A percentile compares a stretch with the other conserved stretches of the same genome.
phyloP scores from a whole-genome alignment of 108 stramenopile genomes.

The Schizochytrium sp. region DNA sequence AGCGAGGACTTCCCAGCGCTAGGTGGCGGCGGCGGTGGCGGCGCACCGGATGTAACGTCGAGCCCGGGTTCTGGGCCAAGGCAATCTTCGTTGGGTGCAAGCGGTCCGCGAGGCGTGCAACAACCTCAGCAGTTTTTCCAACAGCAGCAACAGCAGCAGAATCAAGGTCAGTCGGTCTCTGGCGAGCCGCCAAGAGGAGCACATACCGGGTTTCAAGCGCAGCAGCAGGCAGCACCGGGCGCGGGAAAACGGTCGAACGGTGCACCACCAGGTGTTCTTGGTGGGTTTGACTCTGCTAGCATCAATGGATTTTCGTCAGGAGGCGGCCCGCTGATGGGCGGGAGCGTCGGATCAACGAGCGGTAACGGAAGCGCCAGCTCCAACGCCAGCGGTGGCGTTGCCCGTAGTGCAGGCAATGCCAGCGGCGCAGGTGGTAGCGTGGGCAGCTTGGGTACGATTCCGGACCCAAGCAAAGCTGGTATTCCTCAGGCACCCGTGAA shows the following conservation, averaged over 20 bases:
- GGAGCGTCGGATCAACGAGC: background rate
- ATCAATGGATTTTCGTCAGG: background rate
- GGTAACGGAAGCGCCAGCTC: too few species aligned
- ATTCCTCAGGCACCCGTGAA: background rate
- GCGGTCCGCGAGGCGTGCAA: background rate
- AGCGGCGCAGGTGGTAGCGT: background rate
- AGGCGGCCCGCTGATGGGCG: background rate
- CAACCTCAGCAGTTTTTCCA: background rate
- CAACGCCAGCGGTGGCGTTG: too few species aligned
- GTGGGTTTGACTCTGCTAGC: background rate
- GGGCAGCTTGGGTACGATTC: background rate
- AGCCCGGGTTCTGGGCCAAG: background rate
- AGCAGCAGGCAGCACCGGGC: background rate
- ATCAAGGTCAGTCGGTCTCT: background rate
- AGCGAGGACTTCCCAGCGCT: slow-evolving; percentile 26
- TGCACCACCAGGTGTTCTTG: background rate
- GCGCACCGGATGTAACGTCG: background rate
- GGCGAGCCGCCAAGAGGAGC: background rate
- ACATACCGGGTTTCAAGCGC: background rate
- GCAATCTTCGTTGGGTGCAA: background rate
- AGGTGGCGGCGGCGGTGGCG: background rate
- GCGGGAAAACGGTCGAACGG: background rate
- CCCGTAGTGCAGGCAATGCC: too few species aligned
- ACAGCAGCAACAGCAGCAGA: background rate
- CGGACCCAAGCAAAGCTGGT: background rate